A percentile compares a stretch with the other conserved stretches of the same genome.
Evolutionary conservation across 768 basidiomycete genomes (phyloP).

Genomic region (Thelephora aurantiotincta): DNA sequence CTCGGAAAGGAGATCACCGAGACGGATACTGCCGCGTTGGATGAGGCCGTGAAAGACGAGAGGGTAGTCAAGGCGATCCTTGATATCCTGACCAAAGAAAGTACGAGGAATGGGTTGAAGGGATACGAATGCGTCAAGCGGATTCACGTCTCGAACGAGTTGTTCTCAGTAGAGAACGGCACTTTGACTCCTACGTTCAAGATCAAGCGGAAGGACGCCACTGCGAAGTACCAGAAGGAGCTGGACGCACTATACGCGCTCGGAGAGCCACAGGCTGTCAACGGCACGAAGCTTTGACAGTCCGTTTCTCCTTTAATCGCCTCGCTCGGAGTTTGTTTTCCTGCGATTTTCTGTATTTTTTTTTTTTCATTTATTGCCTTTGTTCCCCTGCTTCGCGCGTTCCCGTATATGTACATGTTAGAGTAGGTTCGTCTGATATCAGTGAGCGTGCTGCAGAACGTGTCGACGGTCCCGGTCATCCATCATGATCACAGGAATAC

Average conservation of each 20-base stretch:
- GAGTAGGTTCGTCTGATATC: no score
- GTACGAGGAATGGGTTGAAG: constrained; percentile 51
- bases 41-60: constrained; percentile 41
- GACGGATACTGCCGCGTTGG: constrained; percentile 36
- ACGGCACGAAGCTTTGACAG: no score
- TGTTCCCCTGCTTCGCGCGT: no score
- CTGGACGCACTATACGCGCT: constrained; percentile 64
- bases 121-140: constrained; percentile 75
- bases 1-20: constrained; percentile 36
- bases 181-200: constrained; percentile 90
- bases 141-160: constrained; percentile 57
- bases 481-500: no score
- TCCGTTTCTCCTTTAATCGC: no score
- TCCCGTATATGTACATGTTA: no score
- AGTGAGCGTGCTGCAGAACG: no score
- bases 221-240: constrained; percentile 47
- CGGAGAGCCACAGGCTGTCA: constrained; percentile 30
- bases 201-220: constrained; percentile 18
- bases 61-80: constrained; percentile 45
- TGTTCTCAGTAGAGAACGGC: constrained; percentile 67
- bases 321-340: no score
- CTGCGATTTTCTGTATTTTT: no score
- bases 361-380: no score
- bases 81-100: constrained; percentile 39
- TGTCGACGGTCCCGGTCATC: no score